A percentile compares a stretch with the other conserved stretches of the same genome.
phyloP scores from a whole-genome alignment of 2,329 filamentous ascomycete species.

The Cyclaneusma minus region DNA sequence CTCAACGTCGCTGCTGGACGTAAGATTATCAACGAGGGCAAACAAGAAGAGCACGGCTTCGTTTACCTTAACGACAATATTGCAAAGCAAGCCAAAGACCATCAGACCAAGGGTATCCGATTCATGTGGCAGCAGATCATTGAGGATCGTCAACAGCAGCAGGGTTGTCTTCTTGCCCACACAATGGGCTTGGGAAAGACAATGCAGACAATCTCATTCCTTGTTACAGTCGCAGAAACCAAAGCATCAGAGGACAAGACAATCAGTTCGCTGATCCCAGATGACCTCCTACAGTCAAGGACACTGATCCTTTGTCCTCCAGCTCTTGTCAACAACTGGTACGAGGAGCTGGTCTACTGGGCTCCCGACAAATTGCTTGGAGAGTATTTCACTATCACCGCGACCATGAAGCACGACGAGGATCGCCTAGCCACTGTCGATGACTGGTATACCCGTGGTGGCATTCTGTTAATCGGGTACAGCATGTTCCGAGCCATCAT shows the following conservation, averaged over 20 bases:
- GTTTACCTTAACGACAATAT: slow-evolving; percentile 52
- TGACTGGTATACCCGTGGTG: slow-evolving; percentile 48
- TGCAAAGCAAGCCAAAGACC: slow-evolving; percentile 51
- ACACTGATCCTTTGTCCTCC: slow-evolving; percentile 65
- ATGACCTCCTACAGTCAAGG: slow-evolving; percentile 41
- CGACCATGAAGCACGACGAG: slow-evolving; percentile 14
- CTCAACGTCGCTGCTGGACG: too few species aligned
- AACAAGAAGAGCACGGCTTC: slow-evolving; percentile 40
- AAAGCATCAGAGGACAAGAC: slow-evolving; percentile 38
- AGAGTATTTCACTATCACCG: slow-evolving; percentile 36
- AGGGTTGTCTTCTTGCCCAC: slow-evolving; percentile 74
- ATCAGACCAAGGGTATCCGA: slow-evolving; percentile 67
- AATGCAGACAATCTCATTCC: slow-evolving; percentile 72
- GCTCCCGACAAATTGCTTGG: slow-evolving; percentile 39
- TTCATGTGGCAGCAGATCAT: slow-evolving; percentile 85
- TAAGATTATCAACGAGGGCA: slow-evolving; percentile 54
- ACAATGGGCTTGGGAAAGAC: slow-evolving; percentile 91
- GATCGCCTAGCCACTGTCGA: slow-evolving; percentile 31
- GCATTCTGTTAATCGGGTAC: slow-evolving; percentile 67
- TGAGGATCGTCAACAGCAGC: slow-evolving; percentile 32
- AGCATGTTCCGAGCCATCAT: slow-evolving; percentile 40
- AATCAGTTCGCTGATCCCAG: slow-evolving; percentile 52
- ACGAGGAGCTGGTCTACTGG: slow-evolving; percentile 63
- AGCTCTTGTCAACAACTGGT: slow-evolving; percentile 66
- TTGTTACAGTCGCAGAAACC: slow-evolving; percentile 58